Conservation (phyloP, 352 stramenopile species). For the Aphanomyces astaci region DNA sequence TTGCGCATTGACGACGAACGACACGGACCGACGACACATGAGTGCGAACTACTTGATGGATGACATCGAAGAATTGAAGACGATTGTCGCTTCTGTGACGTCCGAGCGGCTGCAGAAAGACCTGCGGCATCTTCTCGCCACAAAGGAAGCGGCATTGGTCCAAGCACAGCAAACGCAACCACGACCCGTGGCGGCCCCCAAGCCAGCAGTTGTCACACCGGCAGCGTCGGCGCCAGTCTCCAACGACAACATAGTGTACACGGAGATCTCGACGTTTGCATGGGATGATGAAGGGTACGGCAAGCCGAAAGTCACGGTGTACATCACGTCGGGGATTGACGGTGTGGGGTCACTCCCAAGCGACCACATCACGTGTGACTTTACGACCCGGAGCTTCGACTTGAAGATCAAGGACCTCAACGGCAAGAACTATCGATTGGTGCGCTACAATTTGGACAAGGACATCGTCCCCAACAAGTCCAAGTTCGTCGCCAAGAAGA, state of each 20-base stretch:
- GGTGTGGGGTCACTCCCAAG: constrained; percentile 63
- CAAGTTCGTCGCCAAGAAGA: constrained; percentile 77
- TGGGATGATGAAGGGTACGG: constrained; percentile 86
- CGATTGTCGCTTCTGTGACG: constrained; percentile 46
- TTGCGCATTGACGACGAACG: neutral
- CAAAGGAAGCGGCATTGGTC: constrained; percentile 47
- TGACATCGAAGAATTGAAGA: constrained; percentile 62
- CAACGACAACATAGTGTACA: constrained; percentile 54
- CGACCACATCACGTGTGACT: constrained; percentile 62
- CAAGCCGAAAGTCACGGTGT: constrained; percentile 74
- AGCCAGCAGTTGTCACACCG: constrained; percentile 28
- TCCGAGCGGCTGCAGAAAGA: constrained; percentile 53
- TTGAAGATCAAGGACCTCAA: constrained; percentile 72
- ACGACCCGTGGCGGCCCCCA: constrained; percentile 23
- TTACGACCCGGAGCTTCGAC: constrained; percentile 75
- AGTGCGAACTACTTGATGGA: constrained; percentile 27
- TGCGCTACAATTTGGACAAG: constrained; percentile 77
- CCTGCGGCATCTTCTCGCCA: constrained; percentile 44
- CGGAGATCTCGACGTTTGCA: constrained; percentile 77
- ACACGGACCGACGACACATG: no score
- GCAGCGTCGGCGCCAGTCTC: constrained; percentile 4
- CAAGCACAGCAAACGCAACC: constrained; percentile 20
- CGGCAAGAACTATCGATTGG: constrained; percentile 68
- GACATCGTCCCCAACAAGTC: constrained; percentile 68
- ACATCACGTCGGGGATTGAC: constrained; percentile 77